Conservation (phyloP, 2,329 filamentous ascomycete species). For the Myrmaecium sp. region DNA sequence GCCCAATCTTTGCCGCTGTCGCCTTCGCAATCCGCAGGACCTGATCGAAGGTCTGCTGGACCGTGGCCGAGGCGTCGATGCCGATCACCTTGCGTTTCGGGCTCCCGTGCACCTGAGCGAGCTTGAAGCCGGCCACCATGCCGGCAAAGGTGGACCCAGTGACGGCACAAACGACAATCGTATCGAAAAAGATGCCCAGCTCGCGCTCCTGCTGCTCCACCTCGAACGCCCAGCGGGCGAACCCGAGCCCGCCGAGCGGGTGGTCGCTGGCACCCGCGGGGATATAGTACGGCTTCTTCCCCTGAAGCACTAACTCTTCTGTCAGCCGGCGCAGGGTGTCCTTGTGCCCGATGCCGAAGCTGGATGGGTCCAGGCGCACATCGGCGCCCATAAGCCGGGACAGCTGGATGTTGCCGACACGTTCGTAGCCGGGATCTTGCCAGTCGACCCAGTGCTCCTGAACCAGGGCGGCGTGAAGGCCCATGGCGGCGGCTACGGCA, state of each 20-base stretch:
- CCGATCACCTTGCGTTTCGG: constrained; percentile 48
- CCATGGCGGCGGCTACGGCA: constrained; percentile 41
- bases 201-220: constrained; percentile 44
- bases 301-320: constrained; percentile 33
- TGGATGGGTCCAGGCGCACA: constrained; percentile 39
- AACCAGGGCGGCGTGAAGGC: constrained; percentile 38
- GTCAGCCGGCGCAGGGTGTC: constrained; percentile 41
- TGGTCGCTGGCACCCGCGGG: constrained; percentile 54
- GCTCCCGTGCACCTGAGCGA: constrained; percentile 15
- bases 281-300: constrained; percentile 50
- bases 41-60: constrained; percentile 45
- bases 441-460: constrained; percentile 56
- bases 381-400: constrained; percentile 51
- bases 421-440: constrained; percentile 38
- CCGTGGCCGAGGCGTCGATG: constrained; percentile 47
- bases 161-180: constrained; percentile 50
- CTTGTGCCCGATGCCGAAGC: constrained; percentile 41
- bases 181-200: constrained; percentile 46
- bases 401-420: constrained; percentile 56
- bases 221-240: constrained; percentile 54
- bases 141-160: constrained; percentile 56
- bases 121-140: constrained; percentile 56
- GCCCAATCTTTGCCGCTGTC: constrained; percentile 46
- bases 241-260: constrained; percentile 49
- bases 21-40: constrained; percentile 48